Evolutionary conservation across 1,284 basidiomycete species (phyloP), one percentile per base, ranked within the genome.

Genomic region (Ceratobasidium sp.): DNA sequence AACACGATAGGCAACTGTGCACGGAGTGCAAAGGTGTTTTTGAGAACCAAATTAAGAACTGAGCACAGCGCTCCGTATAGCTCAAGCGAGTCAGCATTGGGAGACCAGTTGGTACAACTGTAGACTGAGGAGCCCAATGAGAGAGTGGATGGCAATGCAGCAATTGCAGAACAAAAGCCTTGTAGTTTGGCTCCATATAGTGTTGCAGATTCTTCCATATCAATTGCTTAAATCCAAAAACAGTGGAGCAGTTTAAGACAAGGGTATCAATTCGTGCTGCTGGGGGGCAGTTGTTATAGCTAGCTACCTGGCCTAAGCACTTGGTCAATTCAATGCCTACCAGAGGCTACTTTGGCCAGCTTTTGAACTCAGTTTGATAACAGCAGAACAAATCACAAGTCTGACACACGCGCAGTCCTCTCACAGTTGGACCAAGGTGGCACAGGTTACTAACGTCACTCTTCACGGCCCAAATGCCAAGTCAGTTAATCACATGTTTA

Each of bases 71-170:
- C 26, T 2, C 68, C 68, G 33, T 53, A 56, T 26, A 12, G 15
- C n/a, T 70, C 51, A 20, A 70, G 49, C 13, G 15, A 26, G 10
- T 70, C 53, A 20, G 53, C 26, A 56, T 70, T 39, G 18, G 68
- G 68, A 20, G 44, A 33, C 68, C 68, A 70, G 68, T 26, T 44
- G 3, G 5, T 39, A 39, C 55, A 70, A 26, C 58, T 70, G 23
- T 70, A 70, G 13, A 70, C 18, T 4, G 49, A 39, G 2, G 51
- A 33, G 20, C 68, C 53, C 10, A 46, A 55, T 12, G 68, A 53
- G 9, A 70, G 28, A n/a, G 49, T 20, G 3, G 53, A 42, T 51
- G 68, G 68, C 18, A 68, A 28, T 7, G 68, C 18, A n/a, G 26
- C 20, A 5, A 58, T 28, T 28, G 68, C 68, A 44, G 20, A 15